These are phyloP conservation scores for Coemansia sp. DNA, from an alignment of 371 early-diverging fungal species.

Conservation along the genomic window DNA sequence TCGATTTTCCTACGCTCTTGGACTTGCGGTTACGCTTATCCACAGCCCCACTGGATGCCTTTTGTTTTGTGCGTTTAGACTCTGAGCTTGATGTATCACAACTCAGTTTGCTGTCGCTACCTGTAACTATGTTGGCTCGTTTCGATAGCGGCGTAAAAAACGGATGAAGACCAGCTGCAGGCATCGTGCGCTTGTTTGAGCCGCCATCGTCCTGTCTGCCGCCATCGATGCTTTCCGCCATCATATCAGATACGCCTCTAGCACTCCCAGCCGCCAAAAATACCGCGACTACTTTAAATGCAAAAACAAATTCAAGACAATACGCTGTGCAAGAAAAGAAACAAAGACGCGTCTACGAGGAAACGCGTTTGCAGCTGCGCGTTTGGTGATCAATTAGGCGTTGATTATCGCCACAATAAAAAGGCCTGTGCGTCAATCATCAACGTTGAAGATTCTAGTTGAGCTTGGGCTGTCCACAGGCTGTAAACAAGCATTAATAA, in stretches of 20 bases:
- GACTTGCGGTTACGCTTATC: constrained; percentile 25
- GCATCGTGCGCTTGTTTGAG: background rate
- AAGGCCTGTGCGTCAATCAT: background rate
- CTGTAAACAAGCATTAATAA: background rate
- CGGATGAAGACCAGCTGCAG: constrained; percentile 16
- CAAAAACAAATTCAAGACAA: background rate
- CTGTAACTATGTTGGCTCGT: constrained; percentile 6
- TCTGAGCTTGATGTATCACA: background rate
- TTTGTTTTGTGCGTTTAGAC: constrained; percentile 33
- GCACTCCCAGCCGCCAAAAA: background rate
- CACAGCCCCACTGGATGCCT: background rate
- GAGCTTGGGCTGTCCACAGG: background rate
- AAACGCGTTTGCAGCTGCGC: background rate
- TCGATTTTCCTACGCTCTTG: background rate
- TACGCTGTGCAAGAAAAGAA: background rate
- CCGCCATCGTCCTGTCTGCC: background rate
- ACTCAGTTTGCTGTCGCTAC: background rate
- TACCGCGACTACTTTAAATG: background rate
- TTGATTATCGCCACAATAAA: background rate
- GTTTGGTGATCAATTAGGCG: background rate
- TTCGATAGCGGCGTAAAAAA: constrained; percentile 34
- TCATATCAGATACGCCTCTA: background rate
- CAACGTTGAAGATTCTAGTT: background rate
- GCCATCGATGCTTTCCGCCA: background rate
- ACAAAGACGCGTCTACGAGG: background rate